Evolutionary conservation across 257 asterid genomes (phyloP).

Genomic region (Solanum piurae): DNA sequence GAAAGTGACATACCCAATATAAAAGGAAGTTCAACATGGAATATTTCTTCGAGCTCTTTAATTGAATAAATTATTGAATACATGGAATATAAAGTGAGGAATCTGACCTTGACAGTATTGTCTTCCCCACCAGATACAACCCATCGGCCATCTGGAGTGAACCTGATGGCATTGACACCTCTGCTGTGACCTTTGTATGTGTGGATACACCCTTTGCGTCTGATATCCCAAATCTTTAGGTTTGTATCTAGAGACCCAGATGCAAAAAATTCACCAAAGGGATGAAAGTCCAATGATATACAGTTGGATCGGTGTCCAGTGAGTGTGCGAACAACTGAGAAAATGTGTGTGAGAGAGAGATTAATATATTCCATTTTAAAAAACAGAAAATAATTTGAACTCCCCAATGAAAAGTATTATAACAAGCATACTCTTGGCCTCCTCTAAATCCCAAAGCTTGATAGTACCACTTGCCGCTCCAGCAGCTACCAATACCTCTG

Average conservation of each 20-base stretch:
- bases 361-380: background rate
- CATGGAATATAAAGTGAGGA: constrained; percentile 1
- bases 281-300: constrained; percentile 96
- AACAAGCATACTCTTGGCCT: constrained; percentile 79
- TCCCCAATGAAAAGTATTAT: background rate
- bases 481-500: constrained; percentile 95
- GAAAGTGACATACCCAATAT: background rate
- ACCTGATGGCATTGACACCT: constrained; percentile 87
- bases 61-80: background rate
- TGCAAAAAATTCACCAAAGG: constrained; percentile 97
- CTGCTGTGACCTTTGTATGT: constrained; percentile 98
- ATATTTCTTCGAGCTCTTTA: background rate
- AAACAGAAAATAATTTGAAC: background rate
- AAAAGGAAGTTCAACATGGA: background rate
- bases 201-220: constrained; percentile 95
- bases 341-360: background rate
- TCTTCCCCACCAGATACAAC: constrained; percentile 99
- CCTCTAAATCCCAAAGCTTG: constrained; percentile 99
- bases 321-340: constrained; percentile 80
- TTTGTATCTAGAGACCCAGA: constrained; percentile 97
- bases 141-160: constrained; percentile 99
- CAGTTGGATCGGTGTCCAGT: constrained; percentile 99
- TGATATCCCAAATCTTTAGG: constrained; percentile 95
- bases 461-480: constrained; percentile 99
- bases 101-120: constrained; percentile 86